Percentiles rank a stretch among this genome's conserved stretches.
These are phyloP conservation scores for Aschersonia sp. DNA, from an alignment of 2,329 filamentous ascomycete genomes.

Conservation along the genomic window DNA sequence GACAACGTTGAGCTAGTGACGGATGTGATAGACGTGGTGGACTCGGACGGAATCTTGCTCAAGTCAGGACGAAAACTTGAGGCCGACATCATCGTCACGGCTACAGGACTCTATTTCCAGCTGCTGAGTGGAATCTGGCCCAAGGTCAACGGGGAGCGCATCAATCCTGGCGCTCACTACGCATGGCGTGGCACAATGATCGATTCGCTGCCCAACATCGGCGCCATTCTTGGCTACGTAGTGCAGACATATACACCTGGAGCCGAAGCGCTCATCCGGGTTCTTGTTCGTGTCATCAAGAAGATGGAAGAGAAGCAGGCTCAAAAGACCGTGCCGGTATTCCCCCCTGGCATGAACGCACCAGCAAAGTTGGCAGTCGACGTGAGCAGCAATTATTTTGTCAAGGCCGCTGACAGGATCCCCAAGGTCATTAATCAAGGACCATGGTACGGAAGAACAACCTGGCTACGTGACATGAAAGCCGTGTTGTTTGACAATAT, in stretches of 20 bases:
- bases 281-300: conserved; percentile 35
- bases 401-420: conserved; percentile 19
- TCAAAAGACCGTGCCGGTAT: conserved; percentile 29
- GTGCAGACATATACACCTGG: conserved; percentile 55
- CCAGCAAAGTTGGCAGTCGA: conserved; percentile 12
- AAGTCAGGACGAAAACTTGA: conserved; percentile 33
- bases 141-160: conserved; percentile 34
- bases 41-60: conserved; percentile 30
- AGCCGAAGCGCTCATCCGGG: conserved; percentile 34
- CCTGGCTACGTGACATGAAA: conserved; percentile 15
- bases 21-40: conserved; percentile 36
- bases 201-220: conserved; percentile 49
- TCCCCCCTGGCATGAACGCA: conserved; percentile 12
- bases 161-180: conserved; percentile 35
- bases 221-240: conserved; percentile 49
- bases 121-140: conserved; percentile 39
- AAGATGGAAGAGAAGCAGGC: conserved; percentile 34
- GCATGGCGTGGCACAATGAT: conserved; percentile 53
- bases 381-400: conserved; percentile 19
- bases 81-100: conserved; percentile 55
- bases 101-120: conserved; percentile 49
- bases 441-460: conserved; percentile 20
- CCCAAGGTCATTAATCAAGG: conserved; percentile 19
- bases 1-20: conserved; percentile 34
- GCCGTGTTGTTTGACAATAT: conserved; percentile 15